phyloP scores from a whole-genome alignment of 164 flowering plant species.

The grape (Vitis vinifera) region ASM3070453v1 NC_081820.1:91001-91500 shows the following conservation, averaged over 20 bases:
- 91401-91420: slow-evolving; percentile 34
- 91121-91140: slow-evolving; percentile 30
- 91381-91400: slow-evolving; percentile 32
- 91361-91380: slow-evolving; percentile 27
- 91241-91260: slow-evolving; percentile 34
- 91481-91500: slow-evolving; percentile 25
- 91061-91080: slow-evolving; percentile 31
- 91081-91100: slow-evolving; percentile 23
- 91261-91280: slow-evolving; percentile 25
- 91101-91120: slow-evolving; percentile 38
- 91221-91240: slow-evolving; percentile 36
- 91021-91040: slow-evolving; percentile 18
- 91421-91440: slow-evolving; percentile 40
- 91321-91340: slow-evolving; percentile 4
- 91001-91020: slow-evolving; percentile 20
- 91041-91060: slow-evolving; percentile 37
- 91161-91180: slow-evolving; percentile 18
- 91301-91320: slow-evolving; percentile 29
- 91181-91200: slow-evolving; percentile 24
- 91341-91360: slow-evolving; percentile 31
- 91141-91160: slow-evolving; percentile 28
- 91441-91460: slow-evolving; percentile 29
- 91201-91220: slow-evolving; percentile 28
- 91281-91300: slow-evolving; percentile 28
- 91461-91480: slow-evolving; percentile 30